Conservation (phyloP, 495 filamentous ascomycete genomes). For the Rostrohypoxylon terebratum region DNA sequence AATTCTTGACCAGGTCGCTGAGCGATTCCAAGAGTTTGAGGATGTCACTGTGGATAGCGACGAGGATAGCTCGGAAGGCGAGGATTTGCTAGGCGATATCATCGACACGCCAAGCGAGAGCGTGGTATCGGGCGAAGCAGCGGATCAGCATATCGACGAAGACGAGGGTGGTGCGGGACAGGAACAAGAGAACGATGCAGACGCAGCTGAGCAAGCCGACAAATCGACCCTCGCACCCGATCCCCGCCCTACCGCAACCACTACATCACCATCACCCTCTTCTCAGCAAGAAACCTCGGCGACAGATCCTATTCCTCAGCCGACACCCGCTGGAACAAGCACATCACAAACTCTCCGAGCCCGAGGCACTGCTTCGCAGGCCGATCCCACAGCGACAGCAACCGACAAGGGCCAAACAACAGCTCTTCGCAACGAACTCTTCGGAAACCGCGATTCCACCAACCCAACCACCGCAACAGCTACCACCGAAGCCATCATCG, state of each 20-base stretch:
- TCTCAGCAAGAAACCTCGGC: slow-evolving; percentile 19
- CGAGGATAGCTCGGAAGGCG: slow-evolving; percentile 61
- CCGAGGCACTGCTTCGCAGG: slow-evolving; percentile 41
- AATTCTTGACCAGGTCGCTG: slow-evolving; percentile 67
- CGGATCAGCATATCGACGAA: slow-evolving; percentile 30
- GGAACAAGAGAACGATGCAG: slow-evolving; percentile 27
- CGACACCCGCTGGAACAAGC: slow-evolving; percentile 34
- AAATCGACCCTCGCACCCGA: slow-evolving; percentile 33
- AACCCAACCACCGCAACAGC: slow-evolving; percentile 44
- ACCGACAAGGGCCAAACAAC: slow-evolving; percentile 43
- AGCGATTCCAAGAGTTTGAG: slow-evolving; percentile 70
- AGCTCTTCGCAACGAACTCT: slow-evolving; percentile 52
- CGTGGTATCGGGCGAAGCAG: slow-evolving; percentile 52
- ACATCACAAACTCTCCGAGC: slow-evolving; percentile 47
- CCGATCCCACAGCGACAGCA: background rate
- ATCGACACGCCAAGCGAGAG: slow-evolving; percentile 63
- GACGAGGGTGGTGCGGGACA: slow-evolving; percentile 17
- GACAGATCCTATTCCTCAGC: slow-evolving; percentile 20
- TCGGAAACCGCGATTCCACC: slow-evolving; percentile 47
- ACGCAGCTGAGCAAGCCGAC: slow-evolving; percentile 13
- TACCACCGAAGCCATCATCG: slow-evolving; percentile 74
- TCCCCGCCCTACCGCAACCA: slow-evolving; percentile 14
- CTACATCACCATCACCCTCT: slow-evolving; percentile 9
- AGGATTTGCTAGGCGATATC: slow-evolving; percentile 63
- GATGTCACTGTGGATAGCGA: slow-evolving; percentile 62